phyloP scores from a whole-genome alignment of 768 basidiomycete genomes.

The Dacryopinax primogenitus region DNA sequence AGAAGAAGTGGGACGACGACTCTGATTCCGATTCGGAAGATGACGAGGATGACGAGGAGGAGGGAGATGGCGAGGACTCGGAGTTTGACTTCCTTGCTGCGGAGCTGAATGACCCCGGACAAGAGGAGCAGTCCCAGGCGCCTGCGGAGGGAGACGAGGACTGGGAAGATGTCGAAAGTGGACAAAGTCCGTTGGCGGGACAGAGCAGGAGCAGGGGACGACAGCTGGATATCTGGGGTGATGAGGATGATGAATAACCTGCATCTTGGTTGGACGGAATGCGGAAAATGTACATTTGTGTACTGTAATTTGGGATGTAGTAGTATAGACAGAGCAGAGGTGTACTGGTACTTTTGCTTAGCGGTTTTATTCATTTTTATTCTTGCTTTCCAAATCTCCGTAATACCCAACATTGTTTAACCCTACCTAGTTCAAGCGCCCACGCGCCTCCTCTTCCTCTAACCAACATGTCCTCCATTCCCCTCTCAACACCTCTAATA shows the following conservation, averaged over 20 bases:
- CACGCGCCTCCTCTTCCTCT: not conserved
- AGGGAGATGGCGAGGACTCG: constrained; percentile 1
- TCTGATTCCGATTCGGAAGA: not conserved
- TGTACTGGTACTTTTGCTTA: no score
- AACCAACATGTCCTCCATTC: not conserved
- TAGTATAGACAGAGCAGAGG: not conserved
- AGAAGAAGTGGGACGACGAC: constrained; percentile 8
- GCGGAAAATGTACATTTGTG: not conserved
- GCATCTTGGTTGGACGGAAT: not conserved
- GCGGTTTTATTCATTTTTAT: no score
- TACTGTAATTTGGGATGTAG: not conserved
- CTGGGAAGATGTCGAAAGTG: not conserved
- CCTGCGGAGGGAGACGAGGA: not conserved
- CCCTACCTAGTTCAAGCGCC: no score
- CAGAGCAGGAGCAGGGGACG: not conserved
- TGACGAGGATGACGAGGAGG: constrained; percentile 1
- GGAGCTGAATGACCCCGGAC: no score
- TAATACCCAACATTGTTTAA: no score
- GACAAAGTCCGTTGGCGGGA: not conserved
- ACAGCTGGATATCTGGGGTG: constrained; percentile 6
- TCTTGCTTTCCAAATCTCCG: no score
- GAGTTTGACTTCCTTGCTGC: constrained; percentile 5
- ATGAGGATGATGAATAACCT: not conserved
- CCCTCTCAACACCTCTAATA: constrained; percentile 35
- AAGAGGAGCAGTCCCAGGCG: not conserved